Base-by-base conservation (phyloP, 1,284 basidiomycete species). In the Grifola frondosa region DNA sequence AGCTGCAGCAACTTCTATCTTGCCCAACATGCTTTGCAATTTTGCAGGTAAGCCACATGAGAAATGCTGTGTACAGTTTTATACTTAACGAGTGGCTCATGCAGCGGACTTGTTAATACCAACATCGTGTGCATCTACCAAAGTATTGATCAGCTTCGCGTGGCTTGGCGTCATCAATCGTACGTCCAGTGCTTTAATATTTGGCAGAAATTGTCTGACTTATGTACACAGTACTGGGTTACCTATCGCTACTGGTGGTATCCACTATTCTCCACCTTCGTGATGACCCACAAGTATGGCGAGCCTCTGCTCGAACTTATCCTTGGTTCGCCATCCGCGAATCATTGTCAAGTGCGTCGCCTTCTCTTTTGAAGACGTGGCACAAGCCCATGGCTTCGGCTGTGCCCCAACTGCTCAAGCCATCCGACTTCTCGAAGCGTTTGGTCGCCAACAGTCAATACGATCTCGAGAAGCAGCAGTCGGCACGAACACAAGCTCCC, bases 161-260 rank as follows among this genome's bases (percentile, higher is more conserved):
- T 89, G 86, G 87, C 65, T 77, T 25, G 74, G 68, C 53, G 69
- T 77, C 25, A 58, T 71, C 26, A 66, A 72, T 31, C 59, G 85
- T 89, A 52, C 57, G 84, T 51, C 16, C 30, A 34, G 13, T 28
- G 24, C 33, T 19, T 36, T 50, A 5, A n/a, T n/a, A n/a, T n/a
- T n/a, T n/a, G n/a, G n/a, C n/a, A n/a, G n/a, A n/a, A n/a, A n/a
- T n/a, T 37, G 3, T 7, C 40, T 39, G 11, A 33, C 38, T 30
- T 12, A 29, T 16, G 6, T 30, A 16, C 21, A 8, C 46, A 79
- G 75, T 77, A 50, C 52, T 77, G 26, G 25, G 63, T 13, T 77
- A 80, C 54, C 61, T 78, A 31, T 44, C 68, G 30, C 45, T 60
- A 6, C 57, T 80, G 36, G 51, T 69, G 12, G 43, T 62, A 15